These are phyloP conservation scores for Tricholoma bakamatsutake DNA, from an alignment of 768 basidiomycete species.

Conservation along the genomic window DNA sequence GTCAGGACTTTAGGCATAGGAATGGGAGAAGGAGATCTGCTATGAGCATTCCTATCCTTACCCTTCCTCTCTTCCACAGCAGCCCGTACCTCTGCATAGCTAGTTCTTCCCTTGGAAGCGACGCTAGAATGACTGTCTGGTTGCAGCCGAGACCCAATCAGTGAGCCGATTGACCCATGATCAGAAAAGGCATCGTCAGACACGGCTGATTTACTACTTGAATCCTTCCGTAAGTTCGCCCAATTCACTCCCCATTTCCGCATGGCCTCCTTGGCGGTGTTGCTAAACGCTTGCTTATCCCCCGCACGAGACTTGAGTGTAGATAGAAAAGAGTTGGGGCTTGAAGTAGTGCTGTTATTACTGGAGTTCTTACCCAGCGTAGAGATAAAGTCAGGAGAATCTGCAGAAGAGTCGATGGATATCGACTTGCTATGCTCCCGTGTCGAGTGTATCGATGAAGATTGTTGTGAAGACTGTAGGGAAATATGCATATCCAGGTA, in stretches of 20 bases:
- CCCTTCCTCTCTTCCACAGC: constrained; percentile 67
- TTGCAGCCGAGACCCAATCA: constrained; percentile 28
- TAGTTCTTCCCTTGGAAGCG: constrained; percentile 42
- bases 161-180: constrained; percentile 30
- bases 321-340: constrained; percentile 65
- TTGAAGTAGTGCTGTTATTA: constrained; percentile 30
- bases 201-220: constrained; percentile 12
- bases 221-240: constrained; percentile 57
- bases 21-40: constrained; percentile 16
- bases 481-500: constrained; percentile 7
- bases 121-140: constrained; percentile 24
- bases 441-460: constrained; percentile 41
- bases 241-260: constrained; percentile 90
- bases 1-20: constrained; percentile 13
- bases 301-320: constrained; percentile 69
- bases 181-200: constrained; percentile 37
- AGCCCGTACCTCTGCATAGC: constrained; percentile 70
- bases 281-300: constrained; percentile 83
- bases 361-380: constrained; percentile 31
- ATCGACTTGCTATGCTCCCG: constrained; percentile 26
- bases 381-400: constrained; percentile 19
- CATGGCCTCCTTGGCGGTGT: constrained; percentile 84
- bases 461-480: constrained; percentile 27
- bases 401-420: constrained; percentile 16
- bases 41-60: constrained; percentile 31